These are phyloP conservation scores for Fomitopsis betulina DNA, from an alignment of 1,284 basidiomycete species.

Conservation along the genomic window DNA sequence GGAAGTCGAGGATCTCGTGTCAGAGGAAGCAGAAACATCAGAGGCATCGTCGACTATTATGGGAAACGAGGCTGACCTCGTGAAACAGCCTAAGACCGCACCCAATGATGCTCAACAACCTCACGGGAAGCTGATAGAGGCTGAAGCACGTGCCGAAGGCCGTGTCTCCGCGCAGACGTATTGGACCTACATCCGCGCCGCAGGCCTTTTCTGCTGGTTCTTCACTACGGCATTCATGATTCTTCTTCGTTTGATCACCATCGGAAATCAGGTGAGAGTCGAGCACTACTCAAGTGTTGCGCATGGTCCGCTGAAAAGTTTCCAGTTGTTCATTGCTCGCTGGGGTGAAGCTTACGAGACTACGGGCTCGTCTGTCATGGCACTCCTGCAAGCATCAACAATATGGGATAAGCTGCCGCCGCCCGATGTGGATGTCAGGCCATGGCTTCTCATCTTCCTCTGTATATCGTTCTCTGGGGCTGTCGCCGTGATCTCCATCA, in stretches of 20 bases:
- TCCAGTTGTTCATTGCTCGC: slow-evolving; percentile 56
- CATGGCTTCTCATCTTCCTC: slow-evolving; percentile 65
- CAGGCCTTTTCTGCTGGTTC: slow-evolving; percentile 53
- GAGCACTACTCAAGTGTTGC: background rate
- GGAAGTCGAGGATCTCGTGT: slow-evolving; percentile 39
- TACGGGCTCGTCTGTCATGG: slow-evolving; percentile 22
- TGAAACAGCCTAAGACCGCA: slow-evolving; percentile 7
- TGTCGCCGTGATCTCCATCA: slow-evolving; percentile 47
- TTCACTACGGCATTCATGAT: slow-evolving; percentile 50
- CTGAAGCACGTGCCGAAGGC: slow-evolving; percentile 61
- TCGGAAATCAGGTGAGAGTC: slow-evolving; percentile 49
- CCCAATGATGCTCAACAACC: slow-evolving; percentile 12
- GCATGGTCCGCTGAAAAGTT: background rate
- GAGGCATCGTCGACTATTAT: slow-evolving; percentile 16
- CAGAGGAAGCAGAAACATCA: slow-evolving; percentile 20
- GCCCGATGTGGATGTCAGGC: slow-evolving; percentile 52
- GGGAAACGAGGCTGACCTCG: slow-evolving; percentile 38
- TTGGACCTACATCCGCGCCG: slow-evolving; percentile 55
- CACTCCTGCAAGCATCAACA: slow-evolving; percentile 23
- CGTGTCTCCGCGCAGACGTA: slow-evolving; percentile 57
- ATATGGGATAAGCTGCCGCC: slow-evolving; percentile 48
- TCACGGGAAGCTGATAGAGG: slow-evolving; percentile 56
- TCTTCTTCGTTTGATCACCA: slow-evolving; percentile 50
- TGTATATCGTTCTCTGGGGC: slow-evolving; percentile 56
- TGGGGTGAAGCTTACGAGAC: slow-evolving; percentile 64